Evolutionary conservation across 371 early-diverging fungal species (phyloP).

Genomic region (Mucor plumbeus): DNA sequence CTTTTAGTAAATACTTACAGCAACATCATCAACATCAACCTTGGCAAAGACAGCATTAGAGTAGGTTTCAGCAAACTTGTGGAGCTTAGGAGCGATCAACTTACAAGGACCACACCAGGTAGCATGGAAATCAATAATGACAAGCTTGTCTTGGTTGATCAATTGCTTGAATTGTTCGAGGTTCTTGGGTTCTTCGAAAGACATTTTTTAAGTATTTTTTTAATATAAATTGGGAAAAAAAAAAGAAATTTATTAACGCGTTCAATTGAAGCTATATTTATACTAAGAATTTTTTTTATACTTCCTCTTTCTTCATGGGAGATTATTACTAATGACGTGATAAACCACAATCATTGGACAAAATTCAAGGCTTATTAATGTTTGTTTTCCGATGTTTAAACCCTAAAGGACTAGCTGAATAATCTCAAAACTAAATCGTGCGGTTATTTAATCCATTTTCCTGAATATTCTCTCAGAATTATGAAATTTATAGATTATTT

Average conservation of each 20-base stretch:
- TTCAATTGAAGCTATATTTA: conserved; percentile 15
- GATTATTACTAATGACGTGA: conserved; percentile 13
- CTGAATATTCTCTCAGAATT: not conserved
- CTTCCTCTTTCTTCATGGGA: conserved; percentile 12
- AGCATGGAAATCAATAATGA: conserved; percentile 73
- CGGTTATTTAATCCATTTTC: not conserved
- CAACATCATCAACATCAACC: conserved; percentile 81
- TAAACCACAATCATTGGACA: conserved; percentile 3
- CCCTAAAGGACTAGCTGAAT: not conserved
- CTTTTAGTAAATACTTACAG: conserved; percentile 38
- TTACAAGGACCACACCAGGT: conserved; percentile 90
- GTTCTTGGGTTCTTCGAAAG: conserved; percentile 32
- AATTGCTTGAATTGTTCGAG: conserved; percentile 39
- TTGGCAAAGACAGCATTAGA: conserved; percentile 75
- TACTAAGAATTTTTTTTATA: conserved; percentile 13
- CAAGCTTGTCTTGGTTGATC: conserved; percentile 33
- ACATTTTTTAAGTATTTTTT: conserved; percentile 18
- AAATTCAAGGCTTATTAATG: not conserved
- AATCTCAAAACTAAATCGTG: not conserved
- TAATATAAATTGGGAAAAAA: conserved; percentile 7
- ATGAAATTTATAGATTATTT: not conserved
- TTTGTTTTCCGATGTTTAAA: not conserved
- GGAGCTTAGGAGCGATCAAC: conserved; percentile 79
- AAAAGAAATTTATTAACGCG: conserved; percentile 1
- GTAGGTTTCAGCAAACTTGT: conserved; percentile 57